Base-by-base conservation (phyloP, 1,139 yeast genomes). In the Oligophagozyma castellii region DNA sequence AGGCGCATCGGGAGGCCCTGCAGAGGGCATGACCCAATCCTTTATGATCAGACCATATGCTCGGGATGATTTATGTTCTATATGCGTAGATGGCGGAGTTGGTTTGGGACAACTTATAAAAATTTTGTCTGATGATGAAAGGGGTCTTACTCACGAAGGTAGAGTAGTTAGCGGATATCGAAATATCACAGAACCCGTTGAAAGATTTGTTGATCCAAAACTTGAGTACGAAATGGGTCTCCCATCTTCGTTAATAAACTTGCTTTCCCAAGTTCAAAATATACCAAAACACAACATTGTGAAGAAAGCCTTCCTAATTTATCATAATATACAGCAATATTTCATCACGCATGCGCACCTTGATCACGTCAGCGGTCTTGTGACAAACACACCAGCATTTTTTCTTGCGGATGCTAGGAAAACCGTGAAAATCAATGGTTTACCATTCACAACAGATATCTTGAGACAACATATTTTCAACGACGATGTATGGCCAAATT, bases 311-410 rank as follows among this genome's bases (percentile, higher is more conserved):
- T 18, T 34, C 5, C 27, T 28, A n/a, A 12, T 46, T 4, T 48
- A 39, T 27, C 39, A 39, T 14, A 38, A 38, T 10, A 38, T 56
- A 2, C 36, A 41, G 6, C 59, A 64, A 19, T 70, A 69, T 35
- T 63, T 79, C 29, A 64, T 84, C 22, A 71, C 95, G 2, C 95
- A 84, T 53, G 72, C 92, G 1, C 95, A 84, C 52, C 50, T 83
- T 31, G 95, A 84, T 51, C 95, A 84, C 49, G 63, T 81, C 12
- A 54, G 67, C 4, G 81, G 78, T 1, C 48, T 83, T 30, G 70
- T 76, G 2, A 55, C 83, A 29, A 83, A 83, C 46, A 70, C 86
- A 4, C 81, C 93, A 0, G 63, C 69, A 5, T 68, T 71, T 33
- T 52, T 51, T 13, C 44, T 44, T 7, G 36, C 39, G 4, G 42